Base-by-base conservation (phyloP, 768 basidiomycete genomes). In the Nidularia sp. region DNA sequence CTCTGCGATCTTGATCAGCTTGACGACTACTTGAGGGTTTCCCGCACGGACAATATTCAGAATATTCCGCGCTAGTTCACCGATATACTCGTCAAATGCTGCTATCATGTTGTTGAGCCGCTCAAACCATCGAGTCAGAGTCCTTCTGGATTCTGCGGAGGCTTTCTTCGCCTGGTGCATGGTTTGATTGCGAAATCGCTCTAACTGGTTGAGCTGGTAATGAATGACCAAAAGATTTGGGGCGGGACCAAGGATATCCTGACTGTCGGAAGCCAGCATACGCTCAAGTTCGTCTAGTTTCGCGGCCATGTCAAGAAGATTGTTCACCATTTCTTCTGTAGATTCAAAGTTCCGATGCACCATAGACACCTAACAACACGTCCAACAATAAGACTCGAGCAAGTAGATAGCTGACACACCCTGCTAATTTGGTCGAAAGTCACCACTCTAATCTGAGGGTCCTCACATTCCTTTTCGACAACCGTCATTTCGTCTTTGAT, bases 371-470 rank as follows among this genome's bases (percentile, higher is more conserved):
- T 98, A 52, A 2, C 34, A n/a, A 49, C 18, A n/a, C 15, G 42
- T 22, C 36, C 7, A 39, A 9, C 18, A 33, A 36, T 25, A 31
- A 25, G 13, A 36, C 8, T 10, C n/a, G 10, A 6, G 10, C 32
- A 15, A n/a, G 33, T 46, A 35, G 45, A 36, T n/a, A 15, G n/a
- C 47, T 25, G 15, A 75, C 86, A 51, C 62, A 97, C 96, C 69
- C 94, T 79, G 63, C 90, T 91, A 64, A 98, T 97, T 71, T 97
- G 95, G 72, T 93, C 93, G 66, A 96, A 98, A 7, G 90, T 98
- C 31, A 86, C 77, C 7, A 93, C 88, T 12, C 79, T 74, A 52
- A 85, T 86, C 58, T 83, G 74, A 8, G 91, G 88, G 63, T 93
- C 90, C 41, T 77, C 77, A 65, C 85, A 89, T 60, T 86, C 71